phyloP scores from a whole-genome alignment of 202 grass and related monocot genomes.

The Setaria viridis region DNA sequence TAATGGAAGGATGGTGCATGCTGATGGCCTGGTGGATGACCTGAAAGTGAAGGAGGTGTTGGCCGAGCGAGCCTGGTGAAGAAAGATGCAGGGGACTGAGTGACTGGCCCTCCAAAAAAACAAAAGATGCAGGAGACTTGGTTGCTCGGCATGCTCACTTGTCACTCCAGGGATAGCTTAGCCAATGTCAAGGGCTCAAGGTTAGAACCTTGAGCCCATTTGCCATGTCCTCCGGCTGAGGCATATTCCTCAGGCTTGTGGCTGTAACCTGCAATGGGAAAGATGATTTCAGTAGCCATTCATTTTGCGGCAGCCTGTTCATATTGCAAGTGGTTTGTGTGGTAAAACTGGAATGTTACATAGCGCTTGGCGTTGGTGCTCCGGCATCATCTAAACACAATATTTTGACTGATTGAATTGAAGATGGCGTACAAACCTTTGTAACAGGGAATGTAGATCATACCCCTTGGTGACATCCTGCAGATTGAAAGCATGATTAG shows the following conservation, averaged over 20 bases:
- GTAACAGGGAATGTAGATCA: constrained; percentile 98
- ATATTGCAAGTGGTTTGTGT: too few relatives aligned
- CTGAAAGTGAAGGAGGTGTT: too few relatives aligned
- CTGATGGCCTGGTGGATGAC: too few relatives aligned
- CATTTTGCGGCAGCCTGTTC: background rate
- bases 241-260: constrained; percentile 94
- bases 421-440: constrained; percentile 66
- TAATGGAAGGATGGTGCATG: too few relatives aligned
- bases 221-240: constrained; percentile 65
- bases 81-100: too few relatives aligned
- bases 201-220: constrained; percentile 87
- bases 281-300: constrained; percentile 18
- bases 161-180: constrained; percentile 70
- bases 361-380: background rate
- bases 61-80: too few relatives aligned
- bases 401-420: background rate
- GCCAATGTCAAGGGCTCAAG: constrained; percentile 59
- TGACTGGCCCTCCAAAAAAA: too few relatives aligned
- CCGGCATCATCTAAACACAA: background rate
- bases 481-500: constrained; percentile 18
- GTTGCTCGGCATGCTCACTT: constrained; percentile 9
- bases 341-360: too few relatives aligned
- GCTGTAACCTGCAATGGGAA: constrained; percentile 76
- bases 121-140: background rate
- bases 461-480: constrained; percentile 94